Conservation (phyloP, 768 basidiomycete species). For the Phlebiopsis gigantea region DNA sequence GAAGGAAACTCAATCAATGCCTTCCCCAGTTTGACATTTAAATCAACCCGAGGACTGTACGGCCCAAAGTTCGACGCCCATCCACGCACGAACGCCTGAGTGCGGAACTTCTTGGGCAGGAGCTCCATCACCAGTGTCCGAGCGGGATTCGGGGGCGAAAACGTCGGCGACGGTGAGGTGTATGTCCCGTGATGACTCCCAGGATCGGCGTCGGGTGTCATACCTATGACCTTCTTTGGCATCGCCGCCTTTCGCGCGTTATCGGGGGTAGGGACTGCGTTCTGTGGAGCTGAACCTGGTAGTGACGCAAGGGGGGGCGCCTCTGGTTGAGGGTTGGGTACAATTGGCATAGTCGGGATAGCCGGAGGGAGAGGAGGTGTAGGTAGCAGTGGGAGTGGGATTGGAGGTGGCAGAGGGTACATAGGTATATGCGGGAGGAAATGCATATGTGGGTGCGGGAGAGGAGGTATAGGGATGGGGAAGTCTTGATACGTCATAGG, state of each 20-base stretch:
- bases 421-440: background rate
- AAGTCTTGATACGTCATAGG: slow-evolving; percentile 1
- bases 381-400: background rate
- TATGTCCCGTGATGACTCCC: slow-evolving; percentile 6
- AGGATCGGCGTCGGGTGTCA: slow-evolving; percentile 13
- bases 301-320: background rate
- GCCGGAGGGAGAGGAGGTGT: background rate
- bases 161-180: background rate
- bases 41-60: slow-evolving; percentile 11
- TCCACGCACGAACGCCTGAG: slow-evolving; percentile 13
- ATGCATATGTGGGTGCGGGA: background rate
- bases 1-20: slow-evolving; percentile 22
- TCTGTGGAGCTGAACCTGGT: background rate
- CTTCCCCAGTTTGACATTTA: slow-evolving; percentile 19
- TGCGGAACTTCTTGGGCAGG: slow-evolving; percentile 23
- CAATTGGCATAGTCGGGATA: background rate
- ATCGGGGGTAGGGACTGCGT: background rate
- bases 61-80: slow-evolving; percentile 19
- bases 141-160: slow-evolving; percentile 8
- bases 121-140: slow-evolving; percentile 22
- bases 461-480: background rate
- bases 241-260: background rate
- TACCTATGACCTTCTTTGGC: slow-evolving; percentile 13
- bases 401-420: background rate
- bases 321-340: background rate